phyloP scores from a whole-genome alignment of 306 rosid genomes.

The Lupinus albus region DNA sequence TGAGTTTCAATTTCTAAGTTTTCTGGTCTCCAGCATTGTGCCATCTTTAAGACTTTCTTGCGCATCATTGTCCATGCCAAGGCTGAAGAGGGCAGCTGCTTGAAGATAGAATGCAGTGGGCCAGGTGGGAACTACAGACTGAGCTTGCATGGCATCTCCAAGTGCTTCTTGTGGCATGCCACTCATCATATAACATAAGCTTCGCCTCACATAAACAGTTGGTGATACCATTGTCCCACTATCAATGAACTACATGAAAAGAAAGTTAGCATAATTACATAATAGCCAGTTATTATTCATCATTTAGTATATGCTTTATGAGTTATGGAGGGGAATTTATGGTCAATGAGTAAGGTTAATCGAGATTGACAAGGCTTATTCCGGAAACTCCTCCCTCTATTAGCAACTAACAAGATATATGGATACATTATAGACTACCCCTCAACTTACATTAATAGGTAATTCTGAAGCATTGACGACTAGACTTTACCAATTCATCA shows the following conservation, averaged over 20 bases:
- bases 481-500: constrained; percentile 23
- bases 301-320: constrained; percentile 2
- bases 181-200: constrained; percentile 88
- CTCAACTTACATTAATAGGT: neutral
- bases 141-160: constrained; percentile 99
- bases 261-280: neutral
- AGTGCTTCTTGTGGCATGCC: constrained; percentile 95
- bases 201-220: constrained; percentile 83
- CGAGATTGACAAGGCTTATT: neutral
- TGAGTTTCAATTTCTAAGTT: constrained; percentile 64
- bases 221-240: constrained; percentile 96
- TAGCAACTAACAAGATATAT: neutral
- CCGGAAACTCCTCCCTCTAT: neutral
- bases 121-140: constrained; percentile 83
- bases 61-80: constrained; percentile 97
- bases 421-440: neutral
- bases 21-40: constrained; percentile 73
- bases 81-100: constrained; percentile 86
- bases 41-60: constrained; percentile 94
- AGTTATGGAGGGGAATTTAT: neutral
- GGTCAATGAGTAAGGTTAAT: neutral
- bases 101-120: constrained; percentile 90
- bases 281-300: neutral
- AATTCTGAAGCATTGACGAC: neutral
- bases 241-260: constrained; percentile 72